Percentiles rank a stretch among this genome's conserved stretches.
Conservation (phyloP, 192 early-diverging fungal genomes). For the Thamnidium elegans region DNA sequence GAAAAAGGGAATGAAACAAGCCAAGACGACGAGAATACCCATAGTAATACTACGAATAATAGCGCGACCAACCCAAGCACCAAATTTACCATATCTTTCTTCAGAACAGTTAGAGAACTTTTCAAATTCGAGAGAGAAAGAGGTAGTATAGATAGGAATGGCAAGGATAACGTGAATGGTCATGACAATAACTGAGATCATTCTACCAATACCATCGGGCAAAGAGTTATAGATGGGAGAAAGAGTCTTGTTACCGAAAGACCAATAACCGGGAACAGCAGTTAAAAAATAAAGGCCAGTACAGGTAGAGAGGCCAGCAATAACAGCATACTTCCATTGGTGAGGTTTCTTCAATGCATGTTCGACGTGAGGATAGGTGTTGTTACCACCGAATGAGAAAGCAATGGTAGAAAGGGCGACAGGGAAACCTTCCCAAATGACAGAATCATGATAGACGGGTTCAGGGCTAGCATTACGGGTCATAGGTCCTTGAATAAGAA, state of each 20-base stretch:
- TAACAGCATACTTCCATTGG: slow-evolving; percentile 69
- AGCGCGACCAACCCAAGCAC: slow-evolving; percentile 57
- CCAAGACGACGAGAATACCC: slow-evolving; percentile 52
- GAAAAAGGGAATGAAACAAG: slow-evolving; percentile 76
- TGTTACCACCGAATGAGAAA: slow-evolving; percentile 83
- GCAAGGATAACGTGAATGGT: slow-evolving; percentile 82
- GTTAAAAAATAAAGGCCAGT: slow-evolving; percentile 70
- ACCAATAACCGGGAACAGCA: slow-evolving; percentile 68
- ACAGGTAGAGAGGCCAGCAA: slow-evolving; percentile 62
- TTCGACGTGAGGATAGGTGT: slow-evolving; percentile 83
- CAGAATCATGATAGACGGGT: slow-evolving; percentile 44
- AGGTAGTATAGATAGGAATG: slow-evolving; percentile 72
- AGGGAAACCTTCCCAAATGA: slow-evolving; percentile 70
- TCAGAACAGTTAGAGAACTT: slow-evolving; percentile 52
- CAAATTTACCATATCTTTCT: slow-evolving; percentile 45
- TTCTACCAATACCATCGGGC: slow-evolving; percentile 59
- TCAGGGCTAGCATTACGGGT: slow-evolving; percentile 41
- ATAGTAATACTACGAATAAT: slow-evolving; percentile 59
- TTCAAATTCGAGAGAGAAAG: slow-evolving; percentile 77
- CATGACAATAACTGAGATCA: slow-evolving; percentile 67
- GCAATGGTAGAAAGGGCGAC: slow-evolving; percentile 76
- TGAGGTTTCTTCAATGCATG: slow-evolving; percentile 70
- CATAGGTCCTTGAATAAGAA: slow-evolving; percentile 62
- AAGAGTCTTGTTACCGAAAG: slow-evolving; percentile 63
- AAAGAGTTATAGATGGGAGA: slow-evolving; percentile 77